A percentile compares a stretch with the other conserved stretches of the same genome.
Evolutionary conservation across 148 eudicot genomes (phyloP).

Genomic region (Amaranthus cruentus): DNA sequence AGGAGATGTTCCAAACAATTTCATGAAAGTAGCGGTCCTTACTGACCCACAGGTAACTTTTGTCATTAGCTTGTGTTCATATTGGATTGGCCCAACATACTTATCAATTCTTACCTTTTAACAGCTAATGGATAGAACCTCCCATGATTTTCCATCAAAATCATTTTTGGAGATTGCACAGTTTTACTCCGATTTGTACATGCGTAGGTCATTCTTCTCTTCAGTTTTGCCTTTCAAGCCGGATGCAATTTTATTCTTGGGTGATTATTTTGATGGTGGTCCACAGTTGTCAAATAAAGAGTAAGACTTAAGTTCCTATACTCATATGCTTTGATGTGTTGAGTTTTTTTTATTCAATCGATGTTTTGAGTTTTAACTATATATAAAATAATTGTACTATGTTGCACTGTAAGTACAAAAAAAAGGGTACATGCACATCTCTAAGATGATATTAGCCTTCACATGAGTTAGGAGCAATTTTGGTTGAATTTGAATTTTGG

Average conservation of each 20-base stretch:
- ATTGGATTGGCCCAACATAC: neutral
- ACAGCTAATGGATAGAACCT: slow-evolving; percentile 89
- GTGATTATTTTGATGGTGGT: slow-evolving; percentile 95
- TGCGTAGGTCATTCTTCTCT: slow-evolving; percentile 80
- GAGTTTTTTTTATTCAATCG: neutral
- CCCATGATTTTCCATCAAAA: slow-evolving; percentile 64
- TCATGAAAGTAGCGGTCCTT: slow-evolving; percentile 75
- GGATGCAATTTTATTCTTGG: slow-evolving; percentile 75
- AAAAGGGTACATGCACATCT: neutral
- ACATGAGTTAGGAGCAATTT: neutral
- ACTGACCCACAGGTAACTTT: slow-evolving; percentile 83
- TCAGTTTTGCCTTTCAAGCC: slow-evolving; percentile 72
- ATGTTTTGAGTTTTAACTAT: neutral
- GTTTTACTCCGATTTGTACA: slow-evolving; percentile 83
- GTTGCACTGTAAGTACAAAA: neutral
- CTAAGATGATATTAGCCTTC: neutral
- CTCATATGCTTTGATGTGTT: neutral
- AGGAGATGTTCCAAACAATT: slow-evolving; percentile 35
- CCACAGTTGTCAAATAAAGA: slow-evolving; percentile 57
- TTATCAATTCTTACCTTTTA: slow-evolving; percentile 14
- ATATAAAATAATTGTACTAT: neutral
- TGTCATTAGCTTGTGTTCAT: slow-evolving; percentile 9
- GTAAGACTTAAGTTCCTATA: slow-evolving; percentile 42
- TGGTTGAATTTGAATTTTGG: neutral
- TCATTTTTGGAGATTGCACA: slow-evolving; percentile 70